Evolutionary conservation across 306 rosid species (phyloP), one percentile per base, ranked within the genome.

Genomic region (Macrotyloma uniflorum): DNA sequence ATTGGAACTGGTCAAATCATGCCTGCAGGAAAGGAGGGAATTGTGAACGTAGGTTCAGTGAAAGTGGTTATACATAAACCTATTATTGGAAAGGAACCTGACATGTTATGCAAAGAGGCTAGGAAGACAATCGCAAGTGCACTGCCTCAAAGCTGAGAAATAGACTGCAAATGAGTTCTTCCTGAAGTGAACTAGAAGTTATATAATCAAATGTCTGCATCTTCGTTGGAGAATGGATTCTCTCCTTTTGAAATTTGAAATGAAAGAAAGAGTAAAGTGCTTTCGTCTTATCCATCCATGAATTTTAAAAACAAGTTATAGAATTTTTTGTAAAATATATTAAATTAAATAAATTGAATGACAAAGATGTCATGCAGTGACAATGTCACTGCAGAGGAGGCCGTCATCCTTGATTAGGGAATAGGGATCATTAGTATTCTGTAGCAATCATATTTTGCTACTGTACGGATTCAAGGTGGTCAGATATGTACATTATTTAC

Each of bases 1-100:
- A 72, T 88, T 71, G 99, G 99, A 85, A 91, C 99, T 4, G 98
- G 99, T 66, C 76, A 83, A 70, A 89, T 95, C 78, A 95, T 95
- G 99, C 99, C 98, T 80, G 72, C 91, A 1, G 99, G 99, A 79
- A 86, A 59, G 85, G 99, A 95, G 87, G 63, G 85, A 43, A 85
- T 89, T 59, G 76, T 95, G 80, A 91, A 95, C 80, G 19, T 12
- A 1, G 99, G 99, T 77, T 80, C 76, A 33, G 96, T 95, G 14
- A 84, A 86, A 85, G 97, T 95, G 70, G 82, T 95, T 76, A 88
- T 95, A 71, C 98, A 91, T 82, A 86, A 91, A 79, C 89, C 96
- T 49, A 46, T 95, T 40, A 69, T 70, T 36, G 99, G 94, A 85
- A 84, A 57, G 59, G 87, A 91, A 82, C 24, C 97, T 62, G 81